Conservation (phyloP, 371 early-diverging fungal genomes). For the Gilbertella persicaria region DNA sequence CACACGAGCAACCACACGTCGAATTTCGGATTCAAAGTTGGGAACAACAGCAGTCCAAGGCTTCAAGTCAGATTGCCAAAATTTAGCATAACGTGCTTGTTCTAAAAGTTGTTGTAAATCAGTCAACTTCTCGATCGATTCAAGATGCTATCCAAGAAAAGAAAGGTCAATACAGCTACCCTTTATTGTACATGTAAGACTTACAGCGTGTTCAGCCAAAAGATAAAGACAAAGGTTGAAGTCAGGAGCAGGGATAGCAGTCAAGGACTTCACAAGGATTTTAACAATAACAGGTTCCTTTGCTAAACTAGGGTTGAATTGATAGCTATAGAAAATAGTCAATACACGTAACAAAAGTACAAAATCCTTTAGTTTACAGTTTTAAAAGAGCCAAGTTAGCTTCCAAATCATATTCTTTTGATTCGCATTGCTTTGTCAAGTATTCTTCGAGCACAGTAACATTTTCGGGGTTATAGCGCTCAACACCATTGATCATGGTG, state of each 20-base stretch:
- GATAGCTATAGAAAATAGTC: conserved; percentile 57
- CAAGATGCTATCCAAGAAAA: conserved; percentile 40
- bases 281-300: conserved; percentile 72
- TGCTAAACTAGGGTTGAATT: conserved; percentile 82
- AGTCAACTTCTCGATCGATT: conserved; percentile 66
- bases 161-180: not conserved
- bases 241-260: conserved; percentile 83
- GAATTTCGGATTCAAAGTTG: conserved; percentile 77
- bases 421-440: conserved; percentile 75
- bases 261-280: conserved; percentile 82
- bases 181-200: not conserved
- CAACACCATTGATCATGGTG: conserved; percentile 74
- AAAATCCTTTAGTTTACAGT: conserved; percentile 63
- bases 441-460: conserved; percentile 80
- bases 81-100: conserved; percentile 74
- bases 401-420: conserved; percentile 80
- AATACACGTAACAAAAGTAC: not conserved
- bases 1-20: conserved; percentile 70
- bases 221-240: conserved; percentile 88
- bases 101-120: conserved; percentile 79
- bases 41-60: conserved; percentile 64
- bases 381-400: conserved; percentile 92
- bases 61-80: conserved; percentile 73
- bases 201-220: conserved; percentile 73
- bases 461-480: conserved; percentile 91